Evolutionary conservation across 2,329 filamentous ascomycete genomes (phyloP), one percentile per base, ranked within the genome.

Genomic region (Arthrobotrys musiformis): DNA sequence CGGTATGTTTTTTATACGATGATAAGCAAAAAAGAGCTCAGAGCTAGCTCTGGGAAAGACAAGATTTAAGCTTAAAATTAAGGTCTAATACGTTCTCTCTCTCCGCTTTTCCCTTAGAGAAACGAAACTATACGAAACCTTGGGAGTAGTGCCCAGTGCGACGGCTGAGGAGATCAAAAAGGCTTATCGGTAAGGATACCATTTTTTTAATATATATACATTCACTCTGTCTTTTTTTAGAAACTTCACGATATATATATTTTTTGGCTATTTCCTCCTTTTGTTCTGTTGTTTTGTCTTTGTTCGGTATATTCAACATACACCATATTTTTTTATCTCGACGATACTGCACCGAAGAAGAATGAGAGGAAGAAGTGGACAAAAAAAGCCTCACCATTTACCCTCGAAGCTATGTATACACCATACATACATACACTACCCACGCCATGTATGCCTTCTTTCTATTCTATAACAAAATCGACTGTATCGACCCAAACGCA

Each of bases 91-190:
- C 26, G 1, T 17, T 54, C 28, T n/a, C 11, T 4, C 19, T 7
- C 30, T n/a, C 81, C 92, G 93, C 42, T 40, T n/a, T 6, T 4
- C 19, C 11, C 30, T n/a, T 81, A 92, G 93, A 82, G 94, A 98
- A 86, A 95, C 92, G 64, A 97, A 96, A 85, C 90, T 98, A 79
- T 99, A 99, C 87, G 93, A 98, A 84, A 88, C 89, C 79, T 87
- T 99, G 81, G 87, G 88, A 83, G 86, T 97, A 84, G 91, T 92
- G 83, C 89, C 94, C 40, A 89, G 90, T 77, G 93, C 94, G 24
- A 88, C 90, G 24, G 93, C 96, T 85, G 94, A 97, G 82, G 94
- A 98, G 80, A 97, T 99, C 83, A 98, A 97, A 84, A 99, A 98
- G 84, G 95, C 90, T 73, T 97, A 97, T 84, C 89, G 92, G 90